Evolutionary conservation across 257 asterid genomes (phyloP), one percentile per base, ranked within the genome.

Genomic region (Rubia yunnanensis): DNA sequence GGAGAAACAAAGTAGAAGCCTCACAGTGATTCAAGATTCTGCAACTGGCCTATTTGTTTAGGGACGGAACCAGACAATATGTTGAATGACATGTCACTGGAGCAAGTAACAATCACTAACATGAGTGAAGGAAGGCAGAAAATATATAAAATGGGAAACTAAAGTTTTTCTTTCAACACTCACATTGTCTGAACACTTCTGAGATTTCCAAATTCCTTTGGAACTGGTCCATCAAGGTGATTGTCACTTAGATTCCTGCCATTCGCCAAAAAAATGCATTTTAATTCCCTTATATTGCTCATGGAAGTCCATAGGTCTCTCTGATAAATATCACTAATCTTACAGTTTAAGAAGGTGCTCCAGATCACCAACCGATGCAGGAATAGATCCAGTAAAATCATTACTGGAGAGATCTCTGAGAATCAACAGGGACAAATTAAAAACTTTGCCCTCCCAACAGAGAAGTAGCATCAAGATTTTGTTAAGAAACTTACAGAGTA

Each of bases 301-400:
- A 35, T 0, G 5, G 23, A 48, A 55, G 20, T 22, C 39, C 9
- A 23, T 34, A 54, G 18, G 9, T 8, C 26, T 10, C 27, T 13
- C 48, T 27, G 4, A 22, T 11, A 60, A 62, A 39, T 30, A 27
- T 23, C 24, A 13, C 4, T 11, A 35, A 17, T 60, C 97, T 69
- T 80, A 94, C 99, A 94, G 74, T 35, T 83, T 90, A 70, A 94
- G 95, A 64, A 94, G 96, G 77, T 94, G 99, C 84, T 94, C 99
- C 73, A 94, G 77, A 77, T 88, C 95, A 60, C 99, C 99, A 27
- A 88, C 84, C 8, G 97, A 88, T 66, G 89, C 83, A 26, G 99
- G 99, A 74, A 94, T 66, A 13, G 77, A 66, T 63, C 97, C 99
- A 23, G 95, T 75, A 69, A 94, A 88, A 17, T 77, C 79, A 63